Evolutionary conservation across 192 early-diverging fungal genomes (phyloP).

Genomic region (Coemansia javaensis): DNA sequence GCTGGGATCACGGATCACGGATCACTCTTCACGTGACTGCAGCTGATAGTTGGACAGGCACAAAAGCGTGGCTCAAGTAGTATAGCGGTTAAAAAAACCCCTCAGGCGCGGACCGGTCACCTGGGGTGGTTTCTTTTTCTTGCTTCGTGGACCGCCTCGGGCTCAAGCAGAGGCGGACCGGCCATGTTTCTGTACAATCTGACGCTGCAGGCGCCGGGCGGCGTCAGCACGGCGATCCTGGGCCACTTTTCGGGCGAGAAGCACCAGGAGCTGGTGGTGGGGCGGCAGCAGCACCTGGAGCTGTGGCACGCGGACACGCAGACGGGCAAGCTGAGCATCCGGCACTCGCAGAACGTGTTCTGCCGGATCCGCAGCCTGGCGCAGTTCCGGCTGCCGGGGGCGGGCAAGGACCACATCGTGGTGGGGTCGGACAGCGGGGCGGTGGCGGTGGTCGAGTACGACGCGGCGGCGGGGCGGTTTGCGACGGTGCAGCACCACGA

Average conservation of each 20-base stretch:
- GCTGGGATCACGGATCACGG: too few species aligned
- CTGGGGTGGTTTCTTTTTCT: background rate
- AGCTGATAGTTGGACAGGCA: too few species aligned
- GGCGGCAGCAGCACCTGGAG: conserved; percentile 68
- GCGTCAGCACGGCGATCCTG: conserved; percentile 69
- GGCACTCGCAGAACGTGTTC: conserved; percentile 76
- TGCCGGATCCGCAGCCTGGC: conserved; percentile 78
- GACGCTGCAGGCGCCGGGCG: conserved; percentile 77
- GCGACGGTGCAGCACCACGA: conserved; percentile 85
- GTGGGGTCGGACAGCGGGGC: conserved; percentile 88
- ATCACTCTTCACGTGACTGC: too few species aligned
- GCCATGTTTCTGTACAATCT: conserved; percentile 74
- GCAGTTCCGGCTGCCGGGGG: conserved; percentile 84
- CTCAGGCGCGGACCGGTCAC: too few species aligned
- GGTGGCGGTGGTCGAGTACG: conserved; percentile 87
- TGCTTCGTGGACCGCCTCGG: background rate
- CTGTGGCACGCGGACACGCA: conserved; percentile 70
- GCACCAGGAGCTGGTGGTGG: conserved; percentile 80
- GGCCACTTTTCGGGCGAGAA: conserved; percentile 93
- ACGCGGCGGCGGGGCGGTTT: conserved; percentile 65
- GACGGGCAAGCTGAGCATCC: conserved; percentile 72
- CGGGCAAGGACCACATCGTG: conserved; percentile 87
- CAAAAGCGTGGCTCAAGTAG: too few species aligned
- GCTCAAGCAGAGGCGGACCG: too few species aligned
- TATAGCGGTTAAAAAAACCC: too few species aligned